Evolutionary conservation across 345 rosid genomes (phyloP), one percentile per base, ranked within the genome.

Genomic region (Aegle marmelos): DNA sequence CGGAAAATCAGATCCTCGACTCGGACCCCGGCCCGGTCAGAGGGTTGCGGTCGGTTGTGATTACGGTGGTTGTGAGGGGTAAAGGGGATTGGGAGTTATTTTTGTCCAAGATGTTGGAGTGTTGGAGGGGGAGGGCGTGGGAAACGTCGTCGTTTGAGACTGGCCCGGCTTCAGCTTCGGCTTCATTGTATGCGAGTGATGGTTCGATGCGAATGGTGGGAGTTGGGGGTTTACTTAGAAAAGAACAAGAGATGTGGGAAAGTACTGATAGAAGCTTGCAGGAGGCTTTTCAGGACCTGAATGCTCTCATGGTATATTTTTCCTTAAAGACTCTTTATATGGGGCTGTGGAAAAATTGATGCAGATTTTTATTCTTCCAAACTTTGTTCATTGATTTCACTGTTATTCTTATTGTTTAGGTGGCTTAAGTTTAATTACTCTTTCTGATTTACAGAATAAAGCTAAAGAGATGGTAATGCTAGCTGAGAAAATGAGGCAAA

Each of bases 201-300:
- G 97, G 94, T 37, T 77, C 90, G 27, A 91, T 94, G 87, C 90
- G 98, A 87, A 85, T 96, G 94, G 95, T 89, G 27, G 99, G 99
- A n/a, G 90, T 96, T 14, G 87, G 97, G 25, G 97, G 99, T n/a
- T 92, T 96, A 39, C 41, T 96, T 72, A 90, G 97, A 93, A 96
- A 93, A 50, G 98, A 96, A 84, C 94, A 96, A 81, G 94, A 96
- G 79, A 87, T 81, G 75, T 96, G 99, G 98, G 98, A 96, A 84
- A 94, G 79, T 75, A 96, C 99, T 10, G 98, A 92, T 68, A 96
- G 91, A 92, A 91, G 91, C 87, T 86, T 94, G 87, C 98, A 96
- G 58, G 97, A 94, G 25, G 99, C 98, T 85, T 96, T 96, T 72
- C 97, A 89, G 79, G 98, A 94, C 87, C 85, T 92, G 88, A 94